Conservation (phyloP, 768 basidiomycete species). For the Lentinula detonsa region DNA sequence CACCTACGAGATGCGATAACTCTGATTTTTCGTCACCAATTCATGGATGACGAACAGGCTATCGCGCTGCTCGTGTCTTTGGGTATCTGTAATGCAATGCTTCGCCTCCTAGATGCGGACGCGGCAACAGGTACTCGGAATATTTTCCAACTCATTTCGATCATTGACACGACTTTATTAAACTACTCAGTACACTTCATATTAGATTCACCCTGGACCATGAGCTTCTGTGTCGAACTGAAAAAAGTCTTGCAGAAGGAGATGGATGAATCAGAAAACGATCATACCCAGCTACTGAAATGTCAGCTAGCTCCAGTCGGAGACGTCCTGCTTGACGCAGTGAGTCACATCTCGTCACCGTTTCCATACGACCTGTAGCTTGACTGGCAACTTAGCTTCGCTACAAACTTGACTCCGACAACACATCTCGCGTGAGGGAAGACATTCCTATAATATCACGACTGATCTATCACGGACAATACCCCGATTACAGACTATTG, state of each 20-base stretch:
- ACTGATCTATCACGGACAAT: constrained; percentile 8
- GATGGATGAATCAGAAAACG: constrained; percentile 1
- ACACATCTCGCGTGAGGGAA: neutral
- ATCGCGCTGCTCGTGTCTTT: constrained; percentile 45
- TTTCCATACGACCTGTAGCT: neutral
- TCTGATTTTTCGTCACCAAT: constrained; percentile 39
- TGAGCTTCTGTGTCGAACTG: constrained; percentile 35
- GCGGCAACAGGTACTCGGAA: neutral
- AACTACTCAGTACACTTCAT: constrained; percentile 18
- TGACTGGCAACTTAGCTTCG: neutral
- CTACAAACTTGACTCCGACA: neutral
- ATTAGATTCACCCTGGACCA: constrained; percentile 45
- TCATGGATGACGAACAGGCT: constrained; percentile 40
- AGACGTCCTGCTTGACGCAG: constrained; percentile 14
- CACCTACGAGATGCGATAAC: constrained; percentile 45
- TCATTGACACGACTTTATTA: neutral
- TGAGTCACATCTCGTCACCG: neutral
- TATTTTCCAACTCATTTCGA: neutral
- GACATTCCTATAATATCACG: constrained; percentile 1
- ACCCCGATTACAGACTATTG: constrained; percentile 7
- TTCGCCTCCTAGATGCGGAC: constrained; percentile 10
- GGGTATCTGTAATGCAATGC: constrained; percentile 44
- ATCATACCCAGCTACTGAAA: constrained; percentile 24
- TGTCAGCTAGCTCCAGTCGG: constrained; percentile 22
- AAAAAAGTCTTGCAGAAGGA: constrained; percentile 18